Evolutionary conservation across 2,329 filamentous ascomycete genomes (phyloP).

Genomic region (Fonsecaea monophora): DNA sequence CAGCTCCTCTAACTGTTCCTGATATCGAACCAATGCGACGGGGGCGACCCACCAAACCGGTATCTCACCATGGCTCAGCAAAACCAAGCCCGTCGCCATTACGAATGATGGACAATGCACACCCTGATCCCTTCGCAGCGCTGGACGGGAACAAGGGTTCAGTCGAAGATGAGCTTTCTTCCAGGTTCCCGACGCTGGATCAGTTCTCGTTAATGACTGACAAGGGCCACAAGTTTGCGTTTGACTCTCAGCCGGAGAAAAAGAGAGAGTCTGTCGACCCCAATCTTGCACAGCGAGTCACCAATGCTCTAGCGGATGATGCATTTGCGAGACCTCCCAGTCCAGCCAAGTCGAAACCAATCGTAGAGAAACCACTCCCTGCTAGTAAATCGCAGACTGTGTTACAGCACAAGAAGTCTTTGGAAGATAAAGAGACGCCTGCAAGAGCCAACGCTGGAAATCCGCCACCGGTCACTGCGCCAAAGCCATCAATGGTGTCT

Average conservation of each 20-base stretch:
- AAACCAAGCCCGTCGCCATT: conserved; percentile 73
- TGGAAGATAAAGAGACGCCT: conserved; percentile 31
- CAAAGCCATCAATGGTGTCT: conserved; percentile 64
- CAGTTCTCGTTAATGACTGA: conserved; percentile 92
- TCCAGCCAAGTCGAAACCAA: conserved; percentile 42
- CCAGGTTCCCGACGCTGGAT: conserved; percentile 86
- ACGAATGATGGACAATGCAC: conserved; percentile 64
- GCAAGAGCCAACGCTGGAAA: conserved; percentile 18
- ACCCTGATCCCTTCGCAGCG: conserved; percentile 83
- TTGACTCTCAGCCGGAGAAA: conserved; percentile 65
- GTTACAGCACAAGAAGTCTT: conserved; percentile 34
- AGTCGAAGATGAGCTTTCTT: conserved; percentile 76
- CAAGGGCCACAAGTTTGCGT: conserved; percentile 81
- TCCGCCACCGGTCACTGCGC: conserved; percentile 48
- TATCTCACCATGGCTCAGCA: conserved; percentile 55
- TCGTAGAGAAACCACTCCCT: conserved; percentile 41
- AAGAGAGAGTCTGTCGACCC: conserved; percentile 56
- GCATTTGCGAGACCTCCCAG: conserved; percentile 68
- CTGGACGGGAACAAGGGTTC: conserved; percentile 72
- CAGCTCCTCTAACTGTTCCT: conserved; percentile 74
- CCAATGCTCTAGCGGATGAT: conserved; percentile 81
- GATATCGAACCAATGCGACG: conserved; percentile 94
- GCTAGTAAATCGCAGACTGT: conserved; percentile 39
- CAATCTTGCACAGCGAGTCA: conserved; percentile 69
- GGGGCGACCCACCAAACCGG: conserved; percentile 70